Conservation (phyloP, 192 early-diverging fungal species). For the Dissophora ornata region DNA sequence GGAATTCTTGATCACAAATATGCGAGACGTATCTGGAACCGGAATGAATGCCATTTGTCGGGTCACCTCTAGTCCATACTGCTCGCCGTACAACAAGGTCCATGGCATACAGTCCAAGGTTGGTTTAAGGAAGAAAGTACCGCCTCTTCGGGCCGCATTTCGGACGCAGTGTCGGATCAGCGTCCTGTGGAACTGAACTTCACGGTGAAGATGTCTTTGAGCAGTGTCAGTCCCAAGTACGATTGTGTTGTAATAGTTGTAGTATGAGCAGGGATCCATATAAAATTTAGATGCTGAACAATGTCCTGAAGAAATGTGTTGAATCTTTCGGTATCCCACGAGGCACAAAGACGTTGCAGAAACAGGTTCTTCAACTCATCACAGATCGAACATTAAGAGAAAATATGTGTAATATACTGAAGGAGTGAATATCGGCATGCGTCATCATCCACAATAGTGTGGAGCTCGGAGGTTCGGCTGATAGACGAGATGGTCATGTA, state of each 20-base stretch:
- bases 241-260: background rate
- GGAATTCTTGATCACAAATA: background rate
- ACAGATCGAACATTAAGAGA: background rate
- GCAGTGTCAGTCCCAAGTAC: background rate
- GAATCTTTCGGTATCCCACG: background rate
- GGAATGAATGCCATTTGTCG: too few species aligned
- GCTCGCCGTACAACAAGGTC: too few species aligned
- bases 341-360: background rate
- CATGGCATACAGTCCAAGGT: background rate
- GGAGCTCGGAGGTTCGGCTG: too few species aligned
- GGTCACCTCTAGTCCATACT: too few species aligned
- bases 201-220: background rate
- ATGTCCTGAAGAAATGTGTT: background rate
- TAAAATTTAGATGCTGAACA: background rate
- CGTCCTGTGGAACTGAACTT: background rate
- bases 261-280: background rate
- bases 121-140: constrained; percentile 4
- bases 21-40: background rate
- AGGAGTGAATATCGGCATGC: too few species aligned
- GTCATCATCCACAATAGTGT: too few species aligned
- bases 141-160: background rate
- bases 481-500: too few species aligned
- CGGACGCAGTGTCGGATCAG: constrained; percentile 2
- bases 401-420: background rate
- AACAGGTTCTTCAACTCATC: background rate